These are phyloP conservation scores for Trichoderma atrobrunneum DNA, from an alignment of 2,329 filamentous ascomycete species.

Conservation along the genomic window DNA sequence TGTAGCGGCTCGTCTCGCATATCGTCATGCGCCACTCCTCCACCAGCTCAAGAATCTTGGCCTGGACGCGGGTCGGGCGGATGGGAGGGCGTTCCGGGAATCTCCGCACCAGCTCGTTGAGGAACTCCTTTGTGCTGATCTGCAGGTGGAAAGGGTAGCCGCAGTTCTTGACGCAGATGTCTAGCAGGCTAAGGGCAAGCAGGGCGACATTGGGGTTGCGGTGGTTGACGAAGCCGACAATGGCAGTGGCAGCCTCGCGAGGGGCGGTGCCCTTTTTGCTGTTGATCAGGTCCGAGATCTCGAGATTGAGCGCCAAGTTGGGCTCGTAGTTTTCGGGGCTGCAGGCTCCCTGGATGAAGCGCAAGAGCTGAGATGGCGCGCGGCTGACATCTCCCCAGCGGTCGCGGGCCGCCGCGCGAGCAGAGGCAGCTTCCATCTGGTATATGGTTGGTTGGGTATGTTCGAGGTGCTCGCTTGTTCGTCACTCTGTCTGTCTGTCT, in stretches of 20 bases:
- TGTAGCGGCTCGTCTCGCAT: constrained; percentile 96
- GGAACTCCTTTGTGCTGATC: constrained; percentile 97
- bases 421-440: constrained; percentile 87
- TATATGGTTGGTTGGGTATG: constrained; percentile 13
- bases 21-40: constrained; percentile 99
- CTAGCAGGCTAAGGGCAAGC: constrained; percentile 84
- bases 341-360: constrained; percentile 94
- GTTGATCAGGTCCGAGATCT: constrained; percentile 95
- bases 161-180: constrained; percentile 99
- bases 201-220: constrained; percentile 94
- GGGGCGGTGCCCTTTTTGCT: constrained; percentile 95
- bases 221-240: constrained; percentile 93
- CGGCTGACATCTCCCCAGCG: constrained; percentile 83
- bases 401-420: constrained; percentile 91
- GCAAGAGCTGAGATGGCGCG: constrained; percentile 81
- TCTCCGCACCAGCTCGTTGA: constrained; percentile 94
- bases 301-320: constrained; percentile 91
- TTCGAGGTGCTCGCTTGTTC: neutral
- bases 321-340: constrained; percentile 97
- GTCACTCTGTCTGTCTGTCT: neutral
- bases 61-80: constrained; percentile 81
- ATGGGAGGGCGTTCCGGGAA: constrained; percentile 93
- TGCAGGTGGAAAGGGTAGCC: constrained; percentile 98
- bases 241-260: constrained; percentile 88
- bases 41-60: constrained; percentile 89